Evolutionary conservation across 257 asterid genomes (phyloP).

Genomic region (Schizonepeta tenuifolia): DNA sequence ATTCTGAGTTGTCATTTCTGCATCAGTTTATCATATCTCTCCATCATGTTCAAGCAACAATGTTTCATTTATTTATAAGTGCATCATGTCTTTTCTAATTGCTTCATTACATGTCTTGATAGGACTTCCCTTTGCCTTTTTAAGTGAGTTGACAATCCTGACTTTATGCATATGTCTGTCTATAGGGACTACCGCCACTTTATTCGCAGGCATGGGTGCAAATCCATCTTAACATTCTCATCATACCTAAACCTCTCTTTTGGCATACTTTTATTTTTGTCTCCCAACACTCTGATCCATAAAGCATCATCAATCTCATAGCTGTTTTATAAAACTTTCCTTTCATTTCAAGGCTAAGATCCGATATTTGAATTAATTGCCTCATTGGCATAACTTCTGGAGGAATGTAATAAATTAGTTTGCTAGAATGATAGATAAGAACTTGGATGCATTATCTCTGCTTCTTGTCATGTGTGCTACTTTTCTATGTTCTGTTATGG

Average conservation of each 20-base stretch:
- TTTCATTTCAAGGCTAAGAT: background rate
- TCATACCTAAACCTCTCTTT: background rate
- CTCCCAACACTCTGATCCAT: background rate
- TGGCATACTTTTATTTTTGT: background rate
- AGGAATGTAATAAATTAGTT: constrained; percentile 18
- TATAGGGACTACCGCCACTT: background rate
- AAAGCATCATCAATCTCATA: background rate
- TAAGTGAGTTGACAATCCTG: background rate
- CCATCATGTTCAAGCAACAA: background rate
- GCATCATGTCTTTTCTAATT: background rate
- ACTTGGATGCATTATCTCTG: constrained; percentile 12
- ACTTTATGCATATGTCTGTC: background rate
- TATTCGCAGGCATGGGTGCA: background rate
- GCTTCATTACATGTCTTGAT: constrained; percentile 6
- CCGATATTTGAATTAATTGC: background rate
- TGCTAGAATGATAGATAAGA: constrained; percentile 10
- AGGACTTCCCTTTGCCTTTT: background rate
- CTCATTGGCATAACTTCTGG: background rate
- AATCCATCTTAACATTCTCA: background rate
- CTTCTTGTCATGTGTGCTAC: constrained; percentile 10
- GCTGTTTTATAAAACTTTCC: background rate
- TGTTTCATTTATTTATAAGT: background rate
- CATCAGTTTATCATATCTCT: background rate
- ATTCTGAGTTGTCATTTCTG: constrained; percentile 21
- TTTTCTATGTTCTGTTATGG: constrained; percentile 15